A percentile compares a stretch with the other conserved stretches of the same genome.
Evolutionary conservation across 345 rosid species (phyloP).

Genomic region (Noccaea caerulescens): DNA sequence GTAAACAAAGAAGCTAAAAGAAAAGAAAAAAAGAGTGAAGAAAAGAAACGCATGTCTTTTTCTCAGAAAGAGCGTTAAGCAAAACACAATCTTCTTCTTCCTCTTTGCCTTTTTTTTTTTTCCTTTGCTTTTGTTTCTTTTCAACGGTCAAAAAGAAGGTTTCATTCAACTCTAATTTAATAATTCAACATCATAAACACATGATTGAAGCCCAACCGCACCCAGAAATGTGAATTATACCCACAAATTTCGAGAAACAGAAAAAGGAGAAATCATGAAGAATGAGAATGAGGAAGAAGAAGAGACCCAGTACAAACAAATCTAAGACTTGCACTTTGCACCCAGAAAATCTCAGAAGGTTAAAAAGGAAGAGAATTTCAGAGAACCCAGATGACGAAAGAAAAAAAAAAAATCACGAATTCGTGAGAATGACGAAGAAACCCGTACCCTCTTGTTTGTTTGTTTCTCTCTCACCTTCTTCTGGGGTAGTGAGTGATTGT

Average conservation of each 20-base stretch:
- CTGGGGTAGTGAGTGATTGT: slow-evolving; percentile 40
- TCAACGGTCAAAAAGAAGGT: slow-evolving; percentile 48
- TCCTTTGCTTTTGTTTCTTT: slow-evolving; percentile 31
- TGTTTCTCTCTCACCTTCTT: slow-evolving; percentile 36
- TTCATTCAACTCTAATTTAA: slow-evolving; percentile 33
- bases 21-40: slow-evolving; percentile 14
- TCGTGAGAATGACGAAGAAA: slow-evolving; percentile 43
- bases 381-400: slow-evolving; percentile 40
- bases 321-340: slow-evolving; percentile 26
- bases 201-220: slow-evolving; percentile 39
- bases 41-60: slow-evolving; percentile 38
- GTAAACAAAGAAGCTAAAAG: slow-evolving; percentile 23
- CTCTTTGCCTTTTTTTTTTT: neutral
- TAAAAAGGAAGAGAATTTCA: slow-evolving; percentile 36
- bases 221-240: slow-evolving; percentile 23
- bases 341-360: slow-evolving; percentile 30
- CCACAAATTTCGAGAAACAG: slow-evolving; percentile 36
- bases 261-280: slow-evolving; percentile 32
- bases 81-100: slow-evolving; percentile 33
- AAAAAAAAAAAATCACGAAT: neutral
- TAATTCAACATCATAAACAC: slow-evolving; percentile 42
- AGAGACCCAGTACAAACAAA: slow-evolving; percentile 24
- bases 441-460: slow-evolving; percentile 35
- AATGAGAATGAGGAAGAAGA: neutral
- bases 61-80: slow-evolving; percentile 37